A percentile compares a stretch with the other conserved stretches of the same genome.
These are phyloP conservation scores for Rhizopogon salebrosus DNA, from an alignment of 768 basidiomycete species.

Conservation along the genomic window DNA sequence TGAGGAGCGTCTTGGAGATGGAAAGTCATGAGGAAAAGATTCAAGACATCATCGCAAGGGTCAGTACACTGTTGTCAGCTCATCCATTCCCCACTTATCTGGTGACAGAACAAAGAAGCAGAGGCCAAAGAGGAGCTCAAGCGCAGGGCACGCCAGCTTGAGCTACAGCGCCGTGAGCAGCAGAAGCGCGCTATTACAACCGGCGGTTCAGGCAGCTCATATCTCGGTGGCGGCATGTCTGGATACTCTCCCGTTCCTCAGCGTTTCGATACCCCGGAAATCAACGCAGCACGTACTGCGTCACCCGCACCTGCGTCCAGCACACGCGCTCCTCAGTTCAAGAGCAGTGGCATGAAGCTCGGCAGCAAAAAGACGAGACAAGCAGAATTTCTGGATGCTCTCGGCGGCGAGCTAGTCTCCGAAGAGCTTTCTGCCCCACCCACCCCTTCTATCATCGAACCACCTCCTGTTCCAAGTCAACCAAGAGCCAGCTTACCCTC, in stretches of 20 bases:
- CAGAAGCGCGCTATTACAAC: conserved; percentile 64
- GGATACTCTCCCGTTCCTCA: conserved; percentile 67
- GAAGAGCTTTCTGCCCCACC: conserved; percentile 46
- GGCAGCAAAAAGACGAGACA: conserved; percentile 90
- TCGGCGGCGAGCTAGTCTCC: conserved; percentile 71
- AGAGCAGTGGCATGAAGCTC: conserved; percentile 93
- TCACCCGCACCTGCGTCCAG: conserved; percentile 39
- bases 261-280: conserved; percentile 66
- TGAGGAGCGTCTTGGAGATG: conserved; percentile 79
- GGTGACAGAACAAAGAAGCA: conserved; percentile 87
- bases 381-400: conserved; percentile 79
- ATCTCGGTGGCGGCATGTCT: conserved; percentile 61
- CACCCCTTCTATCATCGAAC: conserved; percentile 44
- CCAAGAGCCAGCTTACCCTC: conserved; percentile 64
- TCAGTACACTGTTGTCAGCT: conserved; percentile 31
- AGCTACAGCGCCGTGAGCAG: conserved; percentile 95
- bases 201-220: conserved; percentile 45
- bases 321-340: conserved; percentile 78
- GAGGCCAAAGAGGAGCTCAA: conserved; percentile 99
- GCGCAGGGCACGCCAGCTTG: conserved; percentile 93
- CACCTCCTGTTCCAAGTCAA: conserved; percentile 39
- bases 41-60: conserved; percentile 95
- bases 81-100: neutral
- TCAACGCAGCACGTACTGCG: conserved; percentile 38
- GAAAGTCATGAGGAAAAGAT: conserved; percentile 93